Base-by-base conservation (phyloP, 2,329 filamentous ascomycete genomes). In the Pyrenophora teres region DNA sequence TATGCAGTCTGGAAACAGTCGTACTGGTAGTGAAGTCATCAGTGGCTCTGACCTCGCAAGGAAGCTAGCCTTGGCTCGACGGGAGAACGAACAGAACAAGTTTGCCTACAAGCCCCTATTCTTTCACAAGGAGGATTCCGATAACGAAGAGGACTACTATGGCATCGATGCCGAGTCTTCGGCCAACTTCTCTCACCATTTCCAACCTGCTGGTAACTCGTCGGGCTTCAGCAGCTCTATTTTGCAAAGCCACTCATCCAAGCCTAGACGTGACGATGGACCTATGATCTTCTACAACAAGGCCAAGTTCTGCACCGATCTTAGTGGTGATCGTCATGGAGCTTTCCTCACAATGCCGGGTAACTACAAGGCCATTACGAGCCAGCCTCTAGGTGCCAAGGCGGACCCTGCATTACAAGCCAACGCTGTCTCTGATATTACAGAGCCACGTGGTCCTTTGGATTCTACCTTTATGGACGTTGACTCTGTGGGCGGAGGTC, bases 261-360 rank as follows among this genome's bases (percentile, higher is more conserved):
- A 76, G 58, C 83, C 81, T 69, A 81, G 81, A 21, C 81, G 78
- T 0, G 80, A 85, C 10, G 85, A 89, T 52, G 90, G 90, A 7
- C 86, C 88, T 1, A 88, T 95, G 59, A 91, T 93, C 15, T 95
- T 92, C 67, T 95, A 93, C 69, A 90, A 83, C 54, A 89, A 88
- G 21, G 87, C 88, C 1, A 84, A 83, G 0, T 96, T 94, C 69
- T 94, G 86, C 69, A 92, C 87, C 1, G 91, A 96, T 69, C 74
- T 94, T 3, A 89, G 87, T 13, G 87, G 87, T 2, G 87, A 92
- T 61, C 77, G 62, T 18, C 50, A 55, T 7, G 64, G 62, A 5
- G 54, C 57, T 1, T 62, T 58, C 4, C 46, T 50, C 15, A 56
- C 59, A 7, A 55, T 59, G 23, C 54, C 63, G 2, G 54, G 60